A percentile compares a stretch with the other conserved stretches of the same genome.
Conservation (phyloP, 805 yeast species). For the Cyberlindnera nakhonratchasimensis region DNA sequence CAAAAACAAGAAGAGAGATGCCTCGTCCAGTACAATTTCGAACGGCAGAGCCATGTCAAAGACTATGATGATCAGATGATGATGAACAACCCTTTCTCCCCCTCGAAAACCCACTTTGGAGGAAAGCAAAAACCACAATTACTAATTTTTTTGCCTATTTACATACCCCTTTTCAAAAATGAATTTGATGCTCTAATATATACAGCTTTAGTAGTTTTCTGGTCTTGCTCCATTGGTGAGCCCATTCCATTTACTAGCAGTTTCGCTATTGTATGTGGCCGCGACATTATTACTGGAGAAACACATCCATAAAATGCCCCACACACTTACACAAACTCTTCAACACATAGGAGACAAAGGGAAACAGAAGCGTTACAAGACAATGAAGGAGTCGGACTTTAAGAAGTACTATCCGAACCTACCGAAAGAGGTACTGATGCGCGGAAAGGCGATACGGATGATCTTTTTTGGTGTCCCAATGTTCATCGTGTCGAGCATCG, state of each 20-base stretch:
- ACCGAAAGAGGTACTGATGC: conserved; percentile 21
- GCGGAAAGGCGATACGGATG: conserved; percentile 25
- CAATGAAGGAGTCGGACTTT: conserved; percentile 23
- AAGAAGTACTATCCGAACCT: conserved; percentile 21
- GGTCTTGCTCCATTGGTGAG: too few relatives aligned
- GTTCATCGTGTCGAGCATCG: conserved; percentile 18
- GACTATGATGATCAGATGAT: conserved; percentile 48
- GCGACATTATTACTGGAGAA: too few relatives aligned
- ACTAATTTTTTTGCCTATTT: neutral
- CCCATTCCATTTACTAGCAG: too few relatives aligned
- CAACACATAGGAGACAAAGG: neutral
- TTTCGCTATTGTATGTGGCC: too few relatives aligned
- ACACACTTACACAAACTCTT: neutral
- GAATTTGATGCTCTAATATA: too few relatives aligned
- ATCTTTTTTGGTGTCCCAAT: conserved; percentile 25
- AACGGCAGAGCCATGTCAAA: conserved; percentile 46
- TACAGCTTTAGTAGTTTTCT: too few relatives aligned
- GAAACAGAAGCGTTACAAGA: neutral
- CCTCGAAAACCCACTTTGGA: too few relatives aligned
- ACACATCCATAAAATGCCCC: neutral
- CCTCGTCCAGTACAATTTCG: conserved; percentile 30
- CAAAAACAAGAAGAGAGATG: conserved; percentile 34
- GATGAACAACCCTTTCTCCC: too few relatives aligned
- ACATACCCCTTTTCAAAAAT: too few relatives aligned
- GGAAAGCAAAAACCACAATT: too few relatives aligned